A percentile compares a stretch with the other conserved stretches of the same genome.
Evolutionary conservation across 2,329 filamentous ascomycete species (phyloP).

Genomic region (Pseudocercospora crystallina): DNA sequence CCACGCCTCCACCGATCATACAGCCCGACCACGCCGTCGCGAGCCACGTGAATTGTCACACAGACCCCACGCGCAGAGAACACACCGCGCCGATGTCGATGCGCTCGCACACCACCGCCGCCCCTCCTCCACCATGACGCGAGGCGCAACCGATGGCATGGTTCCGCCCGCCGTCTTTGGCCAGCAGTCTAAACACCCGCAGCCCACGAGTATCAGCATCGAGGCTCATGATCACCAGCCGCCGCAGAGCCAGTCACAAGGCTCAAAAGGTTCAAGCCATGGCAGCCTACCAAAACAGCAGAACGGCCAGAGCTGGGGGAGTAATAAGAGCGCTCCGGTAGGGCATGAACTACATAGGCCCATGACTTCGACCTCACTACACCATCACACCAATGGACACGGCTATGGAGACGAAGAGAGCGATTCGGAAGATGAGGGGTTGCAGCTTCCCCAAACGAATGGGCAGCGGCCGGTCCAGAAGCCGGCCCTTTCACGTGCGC

Average conservation of each 20-base stretch:
- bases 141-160: slow-evolving; percentile 24
- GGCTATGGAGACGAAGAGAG: slow-evolving; percentile 31
- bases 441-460: slow-evolving; percentile 54
- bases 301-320: background rate
- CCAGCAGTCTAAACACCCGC: slow-evolving; percentile 29
- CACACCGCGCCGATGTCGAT: no score
- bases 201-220: slow-evolving; percentile 25
- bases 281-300: background rate
- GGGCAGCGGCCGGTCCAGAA: slow-evolving; percentile 9
- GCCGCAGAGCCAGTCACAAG: background rate
- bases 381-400: background rate
- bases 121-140: slow-evolving; percentile 22
- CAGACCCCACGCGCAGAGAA: no score
- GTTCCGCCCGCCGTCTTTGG: slow-evolving; percentile 24
- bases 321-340: slow-evolving; percentile 15
- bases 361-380: no score
- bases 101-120: no score
- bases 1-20: no score
- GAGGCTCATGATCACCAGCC: slow-evolving; percentile 4
- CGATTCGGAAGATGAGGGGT: slow-evolving; percentile 30
- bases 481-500: slow-evolving; percentile 21
- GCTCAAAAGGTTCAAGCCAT: background rate
- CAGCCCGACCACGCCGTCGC: no score
- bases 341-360: no score
- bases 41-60: no score